Base-by-base conservation (phyloP, 768 basidiomycete genomes). In the Calvatia gigantea region DNA sequence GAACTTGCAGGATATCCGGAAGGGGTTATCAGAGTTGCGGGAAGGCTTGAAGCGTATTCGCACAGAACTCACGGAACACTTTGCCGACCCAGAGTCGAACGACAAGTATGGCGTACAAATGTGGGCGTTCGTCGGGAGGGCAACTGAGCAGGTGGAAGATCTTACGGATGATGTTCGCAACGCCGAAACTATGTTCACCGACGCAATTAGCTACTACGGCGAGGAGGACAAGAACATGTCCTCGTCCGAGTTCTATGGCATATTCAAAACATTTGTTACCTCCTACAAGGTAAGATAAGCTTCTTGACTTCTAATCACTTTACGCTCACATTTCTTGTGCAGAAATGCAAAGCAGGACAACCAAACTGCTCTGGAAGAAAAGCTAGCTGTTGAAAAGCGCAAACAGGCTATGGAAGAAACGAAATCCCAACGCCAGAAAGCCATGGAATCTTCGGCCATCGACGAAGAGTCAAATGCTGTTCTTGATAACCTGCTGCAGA, bases 191-290 rank as follows among this genome's bases (percentile, higher is more conserved):
- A 85, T 84, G 0, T 94, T 94, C 65, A 78, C 79, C 31, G 92
- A 96, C 59, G 94, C 93, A 15, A 80, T 96, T 57, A 85, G 79
- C 54, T 96, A 93, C 66, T 99, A 90, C 65, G 94, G 95, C 9
- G 97, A 99, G 70, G 95, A 97, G 35, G 87, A 91, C 61, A 90
- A 87, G 69, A 88, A 76, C 59, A 85, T 88, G 82, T 73, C 87
- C 45, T 92, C 94, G 0, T 79, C 88, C 2, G 96, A 98, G 64
- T 99, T 98, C 74, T 99, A 93, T 72, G 93, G 86, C 11, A 86
- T 96, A 62, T 98, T 98, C 82, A 94, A 97, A 73, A 97, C 92
- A 1, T 99, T 99, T 64, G 82, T 95, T 25, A 95, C 88, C 0
- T 96, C 94, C 2, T 99, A 95, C 71, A 87, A 78, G 79, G 91